Percentiles rank a stretch among this genome's conserved stretches.
phyloP scores from a whole-genome alignment of 192 early-diverging fungal species.

The Lunasporangiospora selenospora region DNA sequence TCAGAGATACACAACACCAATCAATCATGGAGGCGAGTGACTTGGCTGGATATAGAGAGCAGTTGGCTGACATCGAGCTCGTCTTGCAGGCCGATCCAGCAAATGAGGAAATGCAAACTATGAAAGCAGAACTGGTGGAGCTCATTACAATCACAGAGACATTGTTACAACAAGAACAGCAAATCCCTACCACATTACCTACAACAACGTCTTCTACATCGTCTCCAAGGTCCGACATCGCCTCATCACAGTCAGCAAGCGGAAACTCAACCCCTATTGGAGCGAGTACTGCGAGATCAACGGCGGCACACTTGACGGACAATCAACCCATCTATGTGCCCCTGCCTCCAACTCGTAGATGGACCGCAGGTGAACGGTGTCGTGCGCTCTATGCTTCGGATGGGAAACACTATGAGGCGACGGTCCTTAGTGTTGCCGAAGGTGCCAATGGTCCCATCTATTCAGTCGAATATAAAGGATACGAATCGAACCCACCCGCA shows the following conservation, averaged over 20 bases:
- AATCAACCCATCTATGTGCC: slow-evolving; percentile 34
- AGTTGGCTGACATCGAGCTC: slow-evolving; percentile 75
- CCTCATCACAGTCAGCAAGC: neutral
- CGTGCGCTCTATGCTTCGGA: slow-evolving; percentile 70
- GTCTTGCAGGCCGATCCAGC: slow-evolving; percentile 70
- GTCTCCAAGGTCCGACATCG: neutral
- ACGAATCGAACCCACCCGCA: slow-evolving; percentile 60
- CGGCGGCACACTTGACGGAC: neutral
- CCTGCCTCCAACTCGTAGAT: slow-evolving; percentile 27
- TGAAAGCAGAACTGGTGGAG: slow-evolving; percentile 70
- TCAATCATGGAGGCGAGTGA: slow-evolving; percentile 57
- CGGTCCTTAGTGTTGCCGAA: slow-evolving; percentile 56
- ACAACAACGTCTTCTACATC: neutral
- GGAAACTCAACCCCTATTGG: slow-evolving; percentile 2
- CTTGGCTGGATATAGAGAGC: slow-evolving; percentile 64
- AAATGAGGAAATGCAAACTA: slow-evolving; percentile 71
- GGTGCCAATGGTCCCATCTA: slow-evolving; percentile 61
- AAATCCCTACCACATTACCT: slow-evolving; percentile 1
- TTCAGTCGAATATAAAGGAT: slow-evolving; percentile 69
- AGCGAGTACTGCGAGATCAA: neutral
- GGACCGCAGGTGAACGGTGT: slow-evolving; percentile 63
- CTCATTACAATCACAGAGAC: slow-evolving; percentile 68
- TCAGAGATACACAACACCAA: slow-evolving; percentile 5
- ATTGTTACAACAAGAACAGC: slow-evolving; percentile 46
- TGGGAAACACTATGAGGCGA: slow-evolving; percentile 71